Evolutionary conservation across 495 filamentous ascomycete species (phyloP), one percentile per base, ranked within the genome.

Genomic region (Hyaloscypha hepaticicola): DNA sequence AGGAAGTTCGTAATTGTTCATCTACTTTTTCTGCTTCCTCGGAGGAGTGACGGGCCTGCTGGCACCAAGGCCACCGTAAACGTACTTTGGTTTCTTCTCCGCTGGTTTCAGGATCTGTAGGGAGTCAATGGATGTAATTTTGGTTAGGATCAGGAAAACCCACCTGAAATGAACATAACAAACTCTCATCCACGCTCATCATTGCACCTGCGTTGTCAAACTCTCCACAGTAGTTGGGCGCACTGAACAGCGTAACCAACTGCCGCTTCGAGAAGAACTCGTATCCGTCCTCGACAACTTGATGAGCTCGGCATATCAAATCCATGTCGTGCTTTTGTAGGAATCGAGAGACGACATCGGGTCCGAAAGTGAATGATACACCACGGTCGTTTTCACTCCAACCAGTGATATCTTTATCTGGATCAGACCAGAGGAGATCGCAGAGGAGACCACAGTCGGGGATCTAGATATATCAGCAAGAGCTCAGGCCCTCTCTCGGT

Each of bases 51-150:
- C 83, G 79, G 90, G 85, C 80, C 88, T 88, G 86, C 88, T 86
- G 80, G 88, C 85, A 82, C 90, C 90, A 82, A 93, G 87, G 83
- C 90, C 87, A 82, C 88, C 87, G 81, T 90, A 90, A 76, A 96
- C 94, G 85, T 96, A 99, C 92, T 99, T 99, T 92, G 96, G 94
- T 90, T 99, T 99, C 88, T 99, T 99, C 86, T 99, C 95, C 78
- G 95, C 95, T 74, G 95, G 95, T 82, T 98, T 99, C 80, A 99
- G 83, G 78, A 99, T 99, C 94, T 98, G 70, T 26, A 63, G 49
- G 63, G 28, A 31, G 72, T 64, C 74, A 70, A 67, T 50, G 57
- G 34, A 64, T 69, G 45, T 61, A 2, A 22, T 22, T 22, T 61
- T 11, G 21, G 41, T 19, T 57, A 28, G 33, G 21, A 22, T 12